Conservation (phyloP, 345 rosid species). For the Moricandia moricandioides region DNA sequence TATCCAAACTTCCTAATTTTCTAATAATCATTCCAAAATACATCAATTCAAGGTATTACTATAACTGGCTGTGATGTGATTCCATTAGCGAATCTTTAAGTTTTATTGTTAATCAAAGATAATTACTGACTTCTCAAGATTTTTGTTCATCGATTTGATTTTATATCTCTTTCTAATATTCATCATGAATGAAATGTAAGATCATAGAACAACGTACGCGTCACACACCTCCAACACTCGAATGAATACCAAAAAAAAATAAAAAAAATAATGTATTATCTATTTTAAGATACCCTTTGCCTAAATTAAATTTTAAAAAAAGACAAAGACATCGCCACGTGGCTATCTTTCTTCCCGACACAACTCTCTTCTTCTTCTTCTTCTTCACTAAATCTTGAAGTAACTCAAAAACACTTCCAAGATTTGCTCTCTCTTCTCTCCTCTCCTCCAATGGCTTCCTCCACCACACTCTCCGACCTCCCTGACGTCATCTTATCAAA, state of each 20-base stretch:
- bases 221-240: background rate
- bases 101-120: background rate
- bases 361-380: constrained; percentile 3
- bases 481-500: constrained; percentile 66
- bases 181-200: background rate
- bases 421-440: background rate
- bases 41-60: background rate
- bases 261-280: background rate
- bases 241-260: background rate
- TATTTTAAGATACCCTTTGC: constrained; percentile 7
- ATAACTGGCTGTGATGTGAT: background rate
- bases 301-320: background rate
- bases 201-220: background rate
- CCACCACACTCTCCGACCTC: constrained; percentile 51
- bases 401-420: background rate
- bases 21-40: background rate
- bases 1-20: background rate
- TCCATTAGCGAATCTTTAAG: background rate
- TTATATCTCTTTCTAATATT: background rate
- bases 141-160: background rate
- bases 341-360: constrained; percentile 32
- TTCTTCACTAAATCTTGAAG: background rate
- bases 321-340: constrained; percentile 15
- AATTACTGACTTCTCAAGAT: background rate
- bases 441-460: constrained; percentile 19